Evolutionary conservation across 257 asterid species (phyloP).

Genomic region (Ophiorrhiza pumila): DNA sequence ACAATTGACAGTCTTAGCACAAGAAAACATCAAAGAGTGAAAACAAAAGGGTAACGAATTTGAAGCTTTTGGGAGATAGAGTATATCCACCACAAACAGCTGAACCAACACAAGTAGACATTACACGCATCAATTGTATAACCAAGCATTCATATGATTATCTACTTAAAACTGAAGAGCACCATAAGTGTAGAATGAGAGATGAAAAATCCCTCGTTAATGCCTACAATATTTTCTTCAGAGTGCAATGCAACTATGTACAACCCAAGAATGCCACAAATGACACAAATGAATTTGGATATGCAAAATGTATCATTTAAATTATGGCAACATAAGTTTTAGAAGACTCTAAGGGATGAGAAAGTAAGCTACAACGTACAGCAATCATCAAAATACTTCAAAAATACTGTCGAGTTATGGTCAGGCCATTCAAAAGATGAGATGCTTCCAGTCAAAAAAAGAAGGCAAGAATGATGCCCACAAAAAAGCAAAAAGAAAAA

Average conservation of each 20-base stretch:
- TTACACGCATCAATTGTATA: too few relatives aligned
- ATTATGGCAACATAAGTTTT: not conserved
- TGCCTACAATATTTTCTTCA: not conserved
- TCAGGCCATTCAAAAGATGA: not conserved
- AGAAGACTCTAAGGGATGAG: too few relatives aligned
- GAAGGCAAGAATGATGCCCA: not conserved
- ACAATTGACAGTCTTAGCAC: too few relatives aligned
- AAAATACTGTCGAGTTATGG: not conserved
- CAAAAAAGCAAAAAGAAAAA: not conserved
- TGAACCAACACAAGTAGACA: not conserved
- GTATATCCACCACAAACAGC: too few relatives aligned
- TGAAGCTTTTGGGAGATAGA: too few relatives aligned
- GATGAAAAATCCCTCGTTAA: not conserved
- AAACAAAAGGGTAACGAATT: too few relatives aligned
- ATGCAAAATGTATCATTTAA: not conserved
- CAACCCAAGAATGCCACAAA: not conserved
- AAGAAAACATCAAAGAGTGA: too few relatives aligned
- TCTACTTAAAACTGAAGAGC: not conserved
- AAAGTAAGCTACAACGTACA: not conserved
- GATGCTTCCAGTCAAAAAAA: not conserved
- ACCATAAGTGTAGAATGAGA: not conserved
- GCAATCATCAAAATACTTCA: too few relatives aligned
- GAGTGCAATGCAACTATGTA: too few relatives aligned
- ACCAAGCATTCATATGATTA: not conserved
- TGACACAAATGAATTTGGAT: not conserved